phyloP scores from a whole-genome alignment of 257 asterid species.

The Nicotiana obtusifolia region DNA sequence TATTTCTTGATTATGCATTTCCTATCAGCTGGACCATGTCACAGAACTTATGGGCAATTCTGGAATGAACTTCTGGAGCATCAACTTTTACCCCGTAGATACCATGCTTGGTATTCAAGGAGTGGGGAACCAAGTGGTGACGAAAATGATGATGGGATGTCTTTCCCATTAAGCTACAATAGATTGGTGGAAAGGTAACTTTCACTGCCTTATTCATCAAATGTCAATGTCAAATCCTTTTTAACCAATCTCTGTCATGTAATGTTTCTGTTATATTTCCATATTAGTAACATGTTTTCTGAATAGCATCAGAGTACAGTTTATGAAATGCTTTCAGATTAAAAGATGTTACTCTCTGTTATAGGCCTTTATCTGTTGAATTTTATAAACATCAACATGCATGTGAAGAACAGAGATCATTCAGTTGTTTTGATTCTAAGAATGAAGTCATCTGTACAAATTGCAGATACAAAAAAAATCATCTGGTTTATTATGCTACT shows the following conservation, averaged over 20 bases:
- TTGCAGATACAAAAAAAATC: not conserved
- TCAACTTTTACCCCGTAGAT: constrained; percentile 96
- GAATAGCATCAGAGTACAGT: not conserved
- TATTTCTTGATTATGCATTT: constrained; percentile 95
- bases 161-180: constrained; percentile 76
- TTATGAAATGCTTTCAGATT: constrained; percentile 2
- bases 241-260: not conserved
- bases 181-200: constrained; percentile 78
- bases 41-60: constrained; percentile 82
- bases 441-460: not conserved
- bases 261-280: not conserved
- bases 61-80: constrained; percentile 98
- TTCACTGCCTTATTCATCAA: not conserved
- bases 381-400: not conserved
- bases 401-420: not conserved
- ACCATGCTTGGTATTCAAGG: constrained; percentile 96
- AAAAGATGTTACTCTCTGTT: not conserved
- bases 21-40: constrained; percentile 95
- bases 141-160: constrained; percentile 84
- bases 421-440: not conserved
- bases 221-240: not conserved
- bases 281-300: not conserved
- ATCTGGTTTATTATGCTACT: not conserved
- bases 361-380: not conserved
- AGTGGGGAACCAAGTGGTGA: constrained; percentile 66